Evolutionary conservation across 2,329 filamentous ascomycete genomes (phyloP).

Genomic region (Fusarium dimerum): DNA sequence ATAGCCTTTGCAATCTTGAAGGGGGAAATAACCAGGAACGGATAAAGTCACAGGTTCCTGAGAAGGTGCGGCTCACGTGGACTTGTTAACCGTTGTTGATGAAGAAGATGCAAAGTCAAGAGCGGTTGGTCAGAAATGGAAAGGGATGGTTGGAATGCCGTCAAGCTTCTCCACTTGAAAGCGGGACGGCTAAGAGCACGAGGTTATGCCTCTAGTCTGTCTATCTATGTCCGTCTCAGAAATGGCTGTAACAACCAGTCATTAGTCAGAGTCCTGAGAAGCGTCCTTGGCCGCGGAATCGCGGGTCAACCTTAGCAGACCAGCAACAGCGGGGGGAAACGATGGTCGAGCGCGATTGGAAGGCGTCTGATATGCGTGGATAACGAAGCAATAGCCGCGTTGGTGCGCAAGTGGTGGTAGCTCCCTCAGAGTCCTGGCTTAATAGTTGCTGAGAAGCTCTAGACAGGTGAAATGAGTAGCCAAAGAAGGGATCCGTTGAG

Average conservation of each 20-base stretch:
- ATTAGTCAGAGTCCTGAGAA: conserved; percentile 3
- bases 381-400: not conserved
- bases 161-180: conserved; percentile 28
- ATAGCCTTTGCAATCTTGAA: not conserved
- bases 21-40: not conserved
- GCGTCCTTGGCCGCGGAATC: not conserved
- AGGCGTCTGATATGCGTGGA: not conserved
- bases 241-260: conserved; percentile 11
- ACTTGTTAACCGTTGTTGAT: conserved; percentile 1
- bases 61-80: not conserved
- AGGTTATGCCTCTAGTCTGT: conserved; percentile 7
- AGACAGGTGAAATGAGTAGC: not conserved
- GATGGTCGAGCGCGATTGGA: not conserved
- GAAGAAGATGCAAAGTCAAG: conserved; percentile 11
- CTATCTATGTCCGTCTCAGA: conserved; percentile 7
- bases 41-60: not conserved
- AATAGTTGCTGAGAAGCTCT: not conserved
- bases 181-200: conserved; percentile 21
- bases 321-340: not conserved
- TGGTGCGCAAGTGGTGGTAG: not conserved
- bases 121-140: conserved; percentile 11
- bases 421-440: not conserved
- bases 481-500: not conserved
- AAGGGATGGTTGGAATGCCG: conserved; percentile 22
- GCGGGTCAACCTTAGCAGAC: not conserved